Conservation (phyloP, 768 basidiomycete species). For the Epithele typhae region DNA sequence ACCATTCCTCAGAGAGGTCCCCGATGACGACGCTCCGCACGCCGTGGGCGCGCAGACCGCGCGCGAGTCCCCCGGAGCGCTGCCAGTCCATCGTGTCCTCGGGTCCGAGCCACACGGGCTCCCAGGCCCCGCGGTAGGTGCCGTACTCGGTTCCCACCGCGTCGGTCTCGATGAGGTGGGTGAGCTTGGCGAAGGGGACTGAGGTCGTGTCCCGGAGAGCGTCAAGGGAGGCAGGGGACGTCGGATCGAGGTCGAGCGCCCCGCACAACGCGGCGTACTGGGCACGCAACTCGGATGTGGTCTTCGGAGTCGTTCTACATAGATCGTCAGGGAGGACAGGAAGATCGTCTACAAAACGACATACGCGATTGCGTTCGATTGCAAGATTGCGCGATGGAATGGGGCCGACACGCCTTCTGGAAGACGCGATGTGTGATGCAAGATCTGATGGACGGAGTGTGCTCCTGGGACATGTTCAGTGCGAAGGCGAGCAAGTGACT, state of each 20-base stretch:
- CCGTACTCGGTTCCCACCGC: constrained; percentile 46
- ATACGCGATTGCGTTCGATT: constrained; percentile 73
- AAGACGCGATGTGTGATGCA: constrained; percentile 65
- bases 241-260: constrained; percentile 51
- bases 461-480: constrained; percentile 46
- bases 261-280: constrained; percentile 64
- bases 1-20: constrained; percentile 73
- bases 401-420: constrained; percentile 54
- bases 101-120: constrained; percentile 52
- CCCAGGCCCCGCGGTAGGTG: constrained; percentile 66
- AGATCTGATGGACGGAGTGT: constrained; percentile 70
- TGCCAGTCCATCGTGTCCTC: constrained; percentile 66
- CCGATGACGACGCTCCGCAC: constrained; percentile 62
- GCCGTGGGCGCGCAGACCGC: constrained; percentile 49
- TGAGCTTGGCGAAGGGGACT: constrained; percentile 47
- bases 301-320: constrained; percentile 48
- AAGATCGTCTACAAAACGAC: constrained; percentile 15
- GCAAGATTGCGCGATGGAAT: constrained; percentile 60
- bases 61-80: constrained; percentile 53
- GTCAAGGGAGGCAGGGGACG: constrained; percentile 42
- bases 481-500: neutral
- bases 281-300: constrained; percentile 49
- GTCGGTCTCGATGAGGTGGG: constrained; percentile 55
- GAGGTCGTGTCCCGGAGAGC: constrained; percentile 45
- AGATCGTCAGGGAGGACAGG: neutral